These are phyloP conservation scores for Pleurotus platypus DNA, from an alignment of 768 basidiomycete genomes.

Conservation along the genomic window DNA sequence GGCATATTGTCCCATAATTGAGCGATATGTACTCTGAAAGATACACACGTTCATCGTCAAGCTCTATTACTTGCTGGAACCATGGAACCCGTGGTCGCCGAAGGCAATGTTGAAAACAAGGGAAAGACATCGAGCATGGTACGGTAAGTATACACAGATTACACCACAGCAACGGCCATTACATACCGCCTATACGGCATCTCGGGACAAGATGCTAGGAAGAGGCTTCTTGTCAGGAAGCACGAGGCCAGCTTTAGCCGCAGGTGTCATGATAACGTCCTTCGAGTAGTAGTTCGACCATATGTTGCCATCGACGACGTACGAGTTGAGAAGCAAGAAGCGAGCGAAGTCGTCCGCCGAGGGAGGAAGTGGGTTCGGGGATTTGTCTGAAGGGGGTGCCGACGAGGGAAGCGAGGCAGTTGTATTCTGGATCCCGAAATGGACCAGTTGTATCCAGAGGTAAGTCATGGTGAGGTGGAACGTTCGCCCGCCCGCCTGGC, in stretches of 20 bases:
- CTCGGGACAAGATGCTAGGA: constrained; percentile 34
- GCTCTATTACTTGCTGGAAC: no score
- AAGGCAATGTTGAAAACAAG: background rate
- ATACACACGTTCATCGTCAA: no score
- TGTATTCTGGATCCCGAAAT: constrained; percentile 37
- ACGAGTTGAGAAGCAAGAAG: constrained; percentile 37
- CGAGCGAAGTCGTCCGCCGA: constrained; percentile 25
- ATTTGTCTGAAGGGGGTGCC: background rate
- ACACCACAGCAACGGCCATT: background rate
- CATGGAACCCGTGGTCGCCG: no score
- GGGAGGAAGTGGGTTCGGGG: constrained; percentile 10
- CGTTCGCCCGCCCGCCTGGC: constrained; percentile 30
- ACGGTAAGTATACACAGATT: background rate
- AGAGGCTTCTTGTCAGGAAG: constrained; percentile 41
- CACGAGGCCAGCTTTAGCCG: constrained; percentile 37
- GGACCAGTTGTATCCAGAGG: constrained; percentile 48
- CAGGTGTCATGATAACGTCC: constrained; percentile 38
- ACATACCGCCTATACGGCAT: constrained; percentile 18
- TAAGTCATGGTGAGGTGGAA: constrained; percentile 49
- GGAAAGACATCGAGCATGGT: background rate
- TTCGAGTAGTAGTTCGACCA: constrained; percentile 42
- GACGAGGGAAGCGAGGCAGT: constrained; percentile 4
- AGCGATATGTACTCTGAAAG: no score
- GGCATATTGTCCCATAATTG: no score
- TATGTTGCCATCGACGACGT: constrained; percentile 35